Conservation (phyloP, 768 basidiomycete genomes). For the Hypholoma sublateritium region DNA sequence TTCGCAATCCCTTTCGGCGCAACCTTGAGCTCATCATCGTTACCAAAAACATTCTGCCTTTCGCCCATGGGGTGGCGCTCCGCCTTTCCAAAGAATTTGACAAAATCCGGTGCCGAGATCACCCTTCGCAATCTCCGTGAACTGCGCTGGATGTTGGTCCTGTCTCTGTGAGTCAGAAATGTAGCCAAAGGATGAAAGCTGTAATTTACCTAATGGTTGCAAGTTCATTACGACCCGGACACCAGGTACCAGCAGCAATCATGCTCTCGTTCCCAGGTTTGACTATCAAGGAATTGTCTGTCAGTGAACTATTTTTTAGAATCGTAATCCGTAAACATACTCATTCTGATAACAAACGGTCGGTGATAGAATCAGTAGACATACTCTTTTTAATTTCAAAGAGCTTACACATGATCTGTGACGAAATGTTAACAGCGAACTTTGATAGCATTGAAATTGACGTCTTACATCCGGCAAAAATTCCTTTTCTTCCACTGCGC, state of each 20-base stretch:
- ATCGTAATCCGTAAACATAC: slow-evolving; percentile 18
- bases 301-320: slow-evolving; percentile 3
- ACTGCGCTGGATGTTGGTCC: slow-evolving; percentile 63
- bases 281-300: slow-evolving; percentile 37
- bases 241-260: slow-evolving; percentile 81
- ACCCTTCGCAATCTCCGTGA: slow-evolving; percentile 62
- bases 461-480: slow-evolving; percentile 80
- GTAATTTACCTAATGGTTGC: slow-evolving; percentile 60
- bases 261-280: slow-evolving; percentile 65
- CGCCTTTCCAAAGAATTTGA: slow-evolving; percentile 73
- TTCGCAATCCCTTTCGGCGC: slow-evolving; percentile 91
- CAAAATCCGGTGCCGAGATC: slow-evolving; percentile 72
- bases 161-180: slow-evolving; percentile 19
- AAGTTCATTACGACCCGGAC: slow-evolving; percentile 77
- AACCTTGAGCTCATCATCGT: slow-evolving; percentile 84
- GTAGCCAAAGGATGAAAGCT: background rate
- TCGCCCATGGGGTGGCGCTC: slow-evolving; percentile 59
- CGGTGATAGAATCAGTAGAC: background rate
- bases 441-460: background rate
- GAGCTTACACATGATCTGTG: slow-evolving; percentile 62
- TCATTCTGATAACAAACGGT: slow-evolving; percentile 19
- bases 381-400: background rate
- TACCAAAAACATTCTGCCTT: slow-evolving; percentile 79
- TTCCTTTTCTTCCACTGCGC: slow-evolving; percentile 86
- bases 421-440: background rate